Evolutionary conservation across 257 asterid genomes (phyloP).

Genomic region (Marsdenia floribunda): DNA sequence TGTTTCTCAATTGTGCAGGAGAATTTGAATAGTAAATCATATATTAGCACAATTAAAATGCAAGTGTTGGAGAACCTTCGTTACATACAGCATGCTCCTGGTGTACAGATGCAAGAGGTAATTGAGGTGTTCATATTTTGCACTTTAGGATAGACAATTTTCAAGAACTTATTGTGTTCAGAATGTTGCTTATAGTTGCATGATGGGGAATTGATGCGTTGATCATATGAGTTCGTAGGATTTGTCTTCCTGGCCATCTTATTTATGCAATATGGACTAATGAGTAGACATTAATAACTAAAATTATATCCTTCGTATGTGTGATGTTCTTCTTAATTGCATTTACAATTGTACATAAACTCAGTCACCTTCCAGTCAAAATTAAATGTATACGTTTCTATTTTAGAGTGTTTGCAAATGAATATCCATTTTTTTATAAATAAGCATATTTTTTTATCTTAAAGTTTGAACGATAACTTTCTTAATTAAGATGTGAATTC

Average conservation of each 20-base stretch:
- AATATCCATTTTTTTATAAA: neutral
- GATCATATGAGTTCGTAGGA: neutral
- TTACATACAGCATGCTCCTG: constrained; percentile 91
- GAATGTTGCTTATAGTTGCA: neutral
- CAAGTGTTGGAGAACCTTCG: constrained; percentile 91
- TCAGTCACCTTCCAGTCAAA: neutral
- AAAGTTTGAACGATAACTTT: no score
- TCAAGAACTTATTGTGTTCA: neutral
- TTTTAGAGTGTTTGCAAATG: neutral
- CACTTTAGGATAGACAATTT: neutral
- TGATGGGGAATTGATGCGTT: neutral
- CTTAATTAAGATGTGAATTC: no score
- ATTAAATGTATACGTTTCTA: neutral
- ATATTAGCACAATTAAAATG: constrained; percentile 73
- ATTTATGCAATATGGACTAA: neutral
- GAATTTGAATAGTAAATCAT: constrained; percentile 86
- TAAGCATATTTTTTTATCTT: neutral
- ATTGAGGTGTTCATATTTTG: constrained; percentile 5
- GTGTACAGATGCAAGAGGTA: constrained; percentile 99
- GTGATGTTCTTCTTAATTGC: neutral
- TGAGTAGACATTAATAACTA: neutral
- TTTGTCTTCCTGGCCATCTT: neutral
- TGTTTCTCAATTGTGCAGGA: constrained; percentile 49
- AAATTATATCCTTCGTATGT: neutral
- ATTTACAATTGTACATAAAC: neutral